phyloP scores from a whole-genome alignment of 768 basidiomycete species.

The Kwoniella europaea region DNA sequence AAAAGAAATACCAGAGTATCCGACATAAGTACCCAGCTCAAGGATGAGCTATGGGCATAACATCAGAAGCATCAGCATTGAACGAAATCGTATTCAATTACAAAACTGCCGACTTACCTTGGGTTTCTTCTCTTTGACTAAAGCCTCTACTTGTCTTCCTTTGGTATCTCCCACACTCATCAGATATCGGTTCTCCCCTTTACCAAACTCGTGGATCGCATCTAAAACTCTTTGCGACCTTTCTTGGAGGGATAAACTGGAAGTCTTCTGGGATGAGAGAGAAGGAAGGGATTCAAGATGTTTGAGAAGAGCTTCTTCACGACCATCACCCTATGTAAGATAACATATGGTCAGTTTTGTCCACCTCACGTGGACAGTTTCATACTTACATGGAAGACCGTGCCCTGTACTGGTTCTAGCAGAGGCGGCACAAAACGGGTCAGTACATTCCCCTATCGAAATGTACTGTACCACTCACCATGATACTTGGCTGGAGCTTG shows the following conservation, averaged over 20 bases:
- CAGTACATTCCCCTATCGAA: not conserved
- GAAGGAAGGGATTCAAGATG: constrained; percentile 39
- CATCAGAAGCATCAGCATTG: not conserved
- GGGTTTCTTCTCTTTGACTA: constrained; percentile 50
- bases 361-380: not conserved
- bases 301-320: constrained; percentile 52
- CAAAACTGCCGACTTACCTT: constrained; percentile 30
- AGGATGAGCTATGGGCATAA: constrained; percentile 40
- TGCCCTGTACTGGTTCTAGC: constrained; percentile 53
- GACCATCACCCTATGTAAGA: constrained; percentile 42
- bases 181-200: constrained; percentile 53
- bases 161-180: constrained; percentile 58
- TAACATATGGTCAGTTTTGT: not conserved
- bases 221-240: constrained; percentile 50
- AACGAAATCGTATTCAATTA: not conserved
- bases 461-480: constrained; percentile 26
- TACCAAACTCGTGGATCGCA: constrained; percentile 55
- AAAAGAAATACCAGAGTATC: constrained; percentile 55
- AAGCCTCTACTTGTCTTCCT: constrained; percentile 45
- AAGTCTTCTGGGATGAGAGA: constrained; percentile 31
- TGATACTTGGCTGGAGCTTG: constrained; percentile 48
- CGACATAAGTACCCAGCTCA: constrained; percentile 55
- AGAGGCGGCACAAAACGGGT: not conserved
- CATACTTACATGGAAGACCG: constrained; percentile 49
- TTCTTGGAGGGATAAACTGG: constrained; percentile 31